Conservation (phyloP, 805 yeast species). For the Wickerhamomyces hampshirensis region DNA sequence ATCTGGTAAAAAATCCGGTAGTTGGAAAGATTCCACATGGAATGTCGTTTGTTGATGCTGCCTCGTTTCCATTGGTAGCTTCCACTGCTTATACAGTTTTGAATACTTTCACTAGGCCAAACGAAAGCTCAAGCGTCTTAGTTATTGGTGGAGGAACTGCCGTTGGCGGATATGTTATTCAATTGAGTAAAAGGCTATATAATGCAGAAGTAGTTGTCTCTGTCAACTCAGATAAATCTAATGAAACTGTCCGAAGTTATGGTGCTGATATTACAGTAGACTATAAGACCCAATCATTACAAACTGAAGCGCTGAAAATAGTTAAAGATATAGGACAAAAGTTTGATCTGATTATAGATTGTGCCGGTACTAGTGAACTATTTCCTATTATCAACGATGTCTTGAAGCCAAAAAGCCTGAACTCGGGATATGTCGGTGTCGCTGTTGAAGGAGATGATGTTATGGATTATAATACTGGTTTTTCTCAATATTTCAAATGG, state of each 20-base stretch:
- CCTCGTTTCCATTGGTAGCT: background rate
- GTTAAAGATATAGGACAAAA: conserved; percentile 15
- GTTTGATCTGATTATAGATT: background rate
- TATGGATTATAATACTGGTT: too few relatives aligned
- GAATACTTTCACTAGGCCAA: background rate
- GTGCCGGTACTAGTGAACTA: background rate
- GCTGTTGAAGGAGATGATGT: too few relatives aligned
- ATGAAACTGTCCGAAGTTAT: background rate
- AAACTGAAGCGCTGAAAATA: conserved; percentile 7
- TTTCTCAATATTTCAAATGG: too few relatives aligned
- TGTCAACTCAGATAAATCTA: background rate
- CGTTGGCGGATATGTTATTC: background rate
- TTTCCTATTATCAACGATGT: too few relatives aligned
- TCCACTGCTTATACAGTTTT: background rate
- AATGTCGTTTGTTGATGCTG: background rate
- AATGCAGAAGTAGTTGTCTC: background rate
- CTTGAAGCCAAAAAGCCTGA: background rate
- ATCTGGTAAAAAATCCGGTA: background rate
- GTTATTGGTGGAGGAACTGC: background rate
- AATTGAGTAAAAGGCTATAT: too few relatives aligned
- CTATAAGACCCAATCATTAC: conserved; percentile 6
- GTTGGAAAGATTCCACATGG: background rate
- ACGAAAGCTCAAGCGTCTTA: background rate
- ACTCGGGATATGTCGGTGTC: too few relatives aligned
- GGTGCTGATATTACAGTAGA: background rate